Conservation (phyloP, 108 stramenopile species). For the Phaeodactylum tricornutum region DNA sequence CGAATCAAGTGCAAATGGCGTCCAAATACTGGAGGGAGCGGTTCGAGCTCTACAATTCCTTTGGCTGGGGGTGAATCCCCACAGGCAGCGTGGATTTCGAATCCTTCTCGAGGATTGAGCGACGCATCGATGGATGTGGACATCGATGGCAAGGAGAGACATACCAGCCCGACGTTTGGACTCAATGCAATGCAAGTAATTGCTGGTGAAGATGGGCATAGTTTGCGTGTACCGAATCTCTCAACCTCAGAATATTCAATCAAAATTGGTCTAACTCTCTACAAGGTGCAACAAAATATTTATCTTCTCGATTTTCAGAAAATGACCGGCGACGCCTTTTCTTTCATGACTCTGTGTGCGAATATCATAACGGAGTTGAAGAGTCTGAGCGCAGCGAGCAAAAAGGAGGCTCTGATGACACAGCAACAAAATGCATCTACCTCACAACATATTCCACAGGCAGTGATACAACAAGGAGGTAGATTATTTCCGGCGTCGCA, state of each 20-base stretch:
- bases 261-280: constrained; percentile 90
- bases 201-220: constrained; percentile 40
- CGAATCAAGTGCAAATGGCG: constrained; percentile 94
- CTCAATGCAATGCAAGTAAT: constrained; percentile 55
- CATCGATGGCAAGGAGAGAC: constrained; percentile 10
- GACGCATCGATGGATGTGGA: constrained; percentile 18
- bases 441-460: constrained; percentile 57
- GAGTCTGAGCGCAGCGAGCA: constrained; percentile 88
- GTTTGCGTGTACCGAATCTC: constrained; percentile 64
- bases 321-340: constrained; percentile 94
- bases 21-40: constrained; percentile 43
- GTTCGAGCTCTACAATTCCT: constrained; percentile 21
- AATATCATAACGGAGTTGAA: constrained; percentile 98
- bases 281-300: constrained; percentile 98
- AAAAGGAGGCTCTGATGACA: constrained; percentile 40
- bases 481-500: constrained; percentile 2
- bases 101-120: not conserved
- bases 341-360: constrained; percentile 96
- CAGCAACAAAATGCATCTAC: constrained; percentile 58
- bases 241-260: constrained; percentile 79
- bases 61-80: constrained; percentile 49
- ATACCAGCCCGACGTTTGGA: constrained; percentile 8
- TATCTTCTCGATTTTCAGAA: constrained; percentile 98
- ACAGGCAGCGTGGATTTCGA: constrained; percentile 13
- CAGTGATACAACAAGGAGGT: constrained; percentile 29